phyloP scores from a whole-genome alignment of 2,329 filamentous ascomycete species.

The Capronia epimyces region DNA sequence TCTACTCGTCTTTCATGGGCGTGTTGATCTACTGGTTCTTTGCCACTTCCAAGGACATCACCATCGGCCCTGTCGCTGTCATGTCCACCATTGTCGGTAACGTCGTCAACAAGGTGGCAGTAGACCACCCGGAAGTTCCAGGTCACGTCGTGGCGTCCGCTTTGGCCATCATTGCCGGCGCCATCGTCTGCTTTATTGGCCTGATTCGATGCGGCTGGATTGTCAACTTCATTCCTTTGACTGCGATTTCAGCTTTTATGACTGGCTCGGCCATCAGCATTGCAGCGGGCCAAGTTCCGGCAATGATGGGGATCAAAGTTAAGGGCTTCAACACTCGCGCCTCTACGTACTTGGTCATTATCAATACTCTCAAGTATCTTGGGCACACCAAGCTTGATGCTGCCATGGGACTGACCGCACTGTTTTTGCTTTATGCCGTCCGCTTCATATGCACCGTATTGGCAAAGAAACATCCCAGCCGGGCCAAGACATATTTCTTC shows the following conservation, averaged over 20 bases:
- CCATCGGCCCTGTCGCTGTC: slow-evolving; percentile 92
- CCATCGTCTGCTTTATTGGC: slow-evolving; percentile 72
- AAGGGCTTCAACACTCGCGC: slow-evolving; percentile 65
- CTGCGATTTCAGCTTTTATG: slow-evolving; percentile 92
- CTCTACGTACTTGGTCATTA: slow-evolving; percentile 73
- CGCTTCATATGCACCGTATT: slow-evolving; percentile 59
- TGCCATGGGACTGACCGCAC: slow-evolving; percentile 77
- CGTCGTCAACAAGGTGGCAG: slow-evolving; percentile 62
- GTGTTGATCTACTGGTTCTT: slow-evolving; percentile 96
- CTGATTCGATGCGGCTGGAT: slow-evolving; percentile 79
- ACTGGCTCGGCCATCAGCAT: slow-evolving; percentile 92
- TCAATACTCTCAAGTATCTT: slow-evolving; percentile 73
- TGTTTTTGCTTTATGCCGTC: slow-evolving; percentile 71
- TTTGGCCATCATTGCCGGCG: slow-evolving; percentile 70
- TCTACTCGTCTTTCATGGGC: slow-evolving; percentile 95
- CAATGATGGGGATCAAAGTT: slow-evolving; percentile 72
- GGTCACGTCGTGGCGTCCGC: slow-evolving; percentile 68
- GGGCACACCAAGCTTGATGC: slow-evolving; percentile 67
- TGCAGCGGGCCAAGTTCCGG: slow-evolving; percentile 72
- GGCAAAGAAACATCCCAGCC: slow-evolving; percentile 63
- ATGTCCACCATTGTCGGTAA: slow-evolving; percentile 87
- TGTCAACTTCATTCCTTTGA: slow-evolving; percentile 85
- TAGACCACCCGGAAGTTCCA: slow-evolving; percentile 51
- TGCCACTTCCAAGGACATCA: slow-evolving; percentile 96
- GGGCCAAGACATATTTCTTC: slow-evolving; percentile 79